Base-by-base conservation (phyloP, 1,139 yeast species). In the Torulaspora globosa region DNA sequence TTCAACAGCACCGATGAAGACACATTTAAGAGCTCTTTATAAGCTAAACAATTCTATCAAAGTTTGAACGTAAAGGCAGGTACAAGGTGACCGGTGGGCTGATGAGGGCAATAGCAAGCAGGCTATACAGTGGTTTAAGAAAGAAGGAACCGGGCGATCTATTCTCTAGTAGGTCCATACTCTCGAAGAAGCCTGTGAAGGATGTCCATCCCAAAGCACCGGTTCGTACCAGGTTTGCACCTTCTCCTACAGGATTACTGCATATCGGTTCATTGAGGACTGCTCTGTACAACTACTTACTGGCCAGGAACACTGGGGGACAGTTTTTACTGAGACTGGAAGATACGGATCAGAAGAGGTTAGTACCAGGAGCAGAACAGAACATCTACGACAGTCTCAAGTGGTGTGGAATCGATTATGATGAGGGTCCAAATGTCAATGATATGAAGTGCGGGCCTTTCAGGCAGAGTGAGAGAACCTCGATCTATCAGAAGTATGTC, bases 191-290 rank as follows among this genome's bases (percentile, higher is more conserved):
- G 44, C 57, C 58, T 2, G 35, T 40, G 4, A 52, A 47, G 32
- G 57, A 68, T 16, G 58, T 70, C 3, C 82, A 77, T 33, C 81
- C 82, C 1, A 51, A 52, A 0, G 40, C 58, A 0, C 95, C 96
- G 0, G 96, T 83, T 0, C 68, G 96, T 52, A 88, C 97, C 1
- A 70, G 99, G 55, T 92, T 92, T 68, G 99, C 99, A 0, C 98
- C 99, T 1, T 90, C 97, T 2, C 99, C 99, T 1, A 92, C 99
- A 0, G 99, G 99, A 0, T 78, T 78, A 52, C 72, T 94, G 31
- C 99, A 92, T 63, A 66, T 94, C 47, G 99, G 99, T 0, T 89
- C 97, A 0, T 66, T 94, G 41, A 70, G 99, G 61, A 92, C 99
- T 0, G 97, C 98, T 0, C 66, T 92, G 24, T 94, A 88, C 68